A percentile compares a stretch with the other conserved stretches of the same genome.
Evolutionary conservation across 2,329 filamentous ascomycete species (phyloP).

Genomic region (Thielaviopsis populi): DNA sequence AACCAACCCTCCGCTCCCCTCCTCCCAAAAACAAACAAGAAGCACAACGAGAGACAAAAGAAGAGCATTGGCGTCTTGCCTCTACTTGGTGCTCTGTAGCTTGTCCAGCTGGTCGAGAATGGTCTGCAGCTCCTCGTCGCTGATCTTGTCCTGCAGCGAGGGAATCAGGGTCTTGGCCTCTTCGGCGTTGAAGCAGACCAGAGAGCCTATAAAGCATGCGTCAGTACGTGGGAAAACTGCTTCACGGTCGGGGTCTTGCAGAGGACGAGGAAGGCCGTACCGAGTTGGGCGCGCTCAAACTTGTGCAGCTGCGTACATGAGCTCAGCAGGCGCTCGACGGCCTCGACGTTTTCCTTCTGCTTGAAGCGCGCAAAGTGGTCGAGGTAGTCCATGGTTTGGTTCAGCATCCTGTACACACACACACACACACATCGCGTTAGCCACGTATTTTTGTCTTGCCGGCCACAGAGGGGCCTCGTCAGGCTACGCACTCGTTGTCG

Average conservation of each 20-base stretch:
- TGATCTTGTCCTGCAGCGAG: constrained; percentile 74
- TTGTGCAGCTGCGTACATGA: constrained; percentile 67
- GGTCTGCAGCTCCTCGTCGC: constrained; percentile 74
- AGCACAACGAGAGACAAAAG: not conserved
- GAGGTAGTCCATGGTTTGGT: constrained; percentile 81
- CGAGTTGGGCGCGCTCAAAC: constrained; percentile 87
- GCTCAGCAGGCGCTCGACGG: constrained; percentile 76
- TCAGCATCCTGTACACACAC: constrained; percentile 70
- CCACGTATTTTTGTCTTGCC: not conserved
- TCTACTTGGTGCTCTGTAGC: constrained; percentile 33
- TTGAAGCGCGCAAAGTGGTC: constrained; percentile 94
- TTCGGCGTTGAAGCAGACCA: constrained; percentile 84
- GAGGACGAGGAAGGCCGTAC: constrained; percentile 31
- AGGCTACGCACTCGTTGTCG: constrained; percentile 58
- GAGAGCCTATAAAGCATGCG: constrained; percentile 45
- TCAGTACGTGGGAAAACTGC: not conserved
- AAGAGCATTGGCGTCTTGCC: not conserved
- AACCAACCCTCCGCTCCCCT: not conserved
- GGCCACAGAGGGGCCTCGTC: not conserved
- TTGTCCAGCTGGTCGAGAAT: constrained; percentile 84
- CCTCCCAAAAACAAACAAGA: not conserved
- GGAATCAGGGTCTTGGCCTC: constrained; percentile 95
- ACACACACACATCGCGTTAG: not conserved
- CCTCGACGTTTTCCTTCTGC: constrained; percentile 83
- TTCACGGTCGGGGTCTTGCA: too few species aligned